Evolutionary conservation across 305 asterid species (phyloP).

Genomic region (Fraxinus ornus): DNA sequence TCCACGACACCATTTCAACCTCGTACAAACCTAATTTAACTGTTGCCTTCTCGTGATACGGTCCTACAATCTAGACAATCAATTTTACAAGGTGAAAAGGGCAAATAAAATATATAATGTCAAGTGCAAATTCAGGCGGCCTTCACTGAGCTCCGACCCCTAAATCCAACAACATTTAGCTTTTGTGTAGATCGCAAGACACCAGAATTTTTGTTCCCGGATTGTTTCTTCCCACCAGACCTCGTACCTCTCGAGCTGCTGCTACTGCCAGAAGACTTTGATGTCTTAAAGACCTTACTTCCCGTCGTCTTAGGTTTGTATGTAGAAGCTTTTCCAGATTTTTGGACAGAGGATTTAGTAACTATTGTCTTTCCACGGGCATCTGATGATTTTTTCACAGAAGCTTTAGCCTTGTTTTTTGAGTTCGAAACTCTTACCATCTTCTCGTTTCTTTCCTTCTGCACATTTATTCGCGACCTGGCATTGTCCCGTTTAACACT

Average conservation of each 20-base stretch:
- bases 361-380: conserved; percentile 37
- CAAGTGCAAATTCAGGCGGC: conserved; percentile 20
- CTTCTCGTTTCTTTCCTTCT: conserved; percentile 64
- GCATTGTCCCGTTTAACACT: conserved; percentile 73
- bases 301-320: conserved; percentile 38
- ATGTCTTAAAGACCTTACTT: conserved; percentile 34
- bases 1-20: background rate
- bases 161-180: conserved; percentile 87
- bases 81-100: conserved; percentile 17
- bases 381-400: conserved; percentile 40
- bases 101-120: conserved; percentile 21
- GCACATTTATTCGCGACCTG: conserved; percentile 61
- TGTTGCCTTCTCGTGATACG: background rate
- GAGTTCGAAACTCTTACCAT: conserved; percentile 44
- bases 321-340: conserved; percentile 35
- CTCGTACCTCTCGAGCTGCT: conserved; percentile 38
- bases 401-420: conserved; percentile 39
- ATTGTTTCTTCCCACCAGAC: conserved; percentile 42
- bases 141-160: conserved; percentile 75
- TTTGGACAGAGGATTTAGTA: conserved; percentile 34
- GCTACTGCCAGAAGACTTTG: conserved; percentile 38
- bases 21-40: background rate
- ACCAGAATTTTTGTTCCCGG: conserved; percentile 27
- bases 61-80: background rate
- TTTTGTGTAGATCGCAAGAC: conserved; percentile 40